These are phyloP conservation scores for Taxillus chinensis DNA, from an alignment of 164 flowering plant species.

Conservation along the genomic window DNA sequence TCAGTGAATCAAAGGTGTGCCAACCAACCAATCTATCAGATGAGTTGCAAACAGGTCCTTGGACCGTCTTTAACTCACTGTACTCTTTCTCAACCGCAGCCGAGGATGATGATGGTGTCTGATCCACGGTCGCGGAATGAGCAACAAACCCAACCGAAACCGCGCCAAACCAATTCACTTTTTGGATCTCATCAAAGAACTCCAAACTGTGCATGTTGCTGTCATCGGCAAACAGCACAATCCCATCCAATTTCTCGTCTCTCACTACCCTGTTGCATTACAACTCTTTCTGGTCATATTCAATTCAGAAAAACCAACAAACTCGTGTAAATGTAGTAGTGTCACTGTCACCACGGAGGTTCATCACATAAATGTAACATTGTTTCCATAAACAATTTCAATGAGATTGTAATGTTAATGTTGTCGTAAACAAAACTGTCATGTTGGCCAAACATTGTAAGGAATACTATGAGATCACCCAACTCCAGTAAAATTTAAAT, in stretches of 20 bases:
- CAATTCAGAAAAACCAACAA: conserved; percentile 6
- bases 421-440: no score
- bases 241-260: conserved; percentile 74
- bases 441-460: no score
- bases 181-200: conserved; percentile 88
- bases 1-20: conserved; percentile 71
- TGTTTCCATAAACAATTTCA: no score
- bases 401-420: no score
- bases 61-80: conserved; percentile 46
- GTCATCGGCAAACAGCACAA: conserved; percentile 92
- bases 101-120: conserved; percentile 7
- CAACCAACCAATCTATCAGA: conserved; percentile 73
- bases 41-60: conserved; percentile 93
- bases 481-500: no score
- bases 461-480: no score
- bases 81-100: conserved; percentile 15
- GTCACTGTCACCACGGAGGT: no score
- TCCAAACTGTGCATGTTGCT: conserved; percentile 94
- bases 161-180: conserved; percentile 83
- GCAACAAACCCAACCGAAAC: conserved; percentile 84
- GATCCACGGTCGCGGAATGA: conserved; percentile 41
- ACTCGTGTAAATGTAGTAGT: no score
- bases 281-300: conserved; percentile 13
- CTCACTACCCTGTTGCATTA: conserved; percentile 53
- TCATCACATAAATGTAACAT: no score